Evolutionary conservation across 2,329 filamentous ascomycete genomes (phyloP), one percentile per base, ranked within the genome.

Genomic region (Ophiostoma sp.): DNA sequence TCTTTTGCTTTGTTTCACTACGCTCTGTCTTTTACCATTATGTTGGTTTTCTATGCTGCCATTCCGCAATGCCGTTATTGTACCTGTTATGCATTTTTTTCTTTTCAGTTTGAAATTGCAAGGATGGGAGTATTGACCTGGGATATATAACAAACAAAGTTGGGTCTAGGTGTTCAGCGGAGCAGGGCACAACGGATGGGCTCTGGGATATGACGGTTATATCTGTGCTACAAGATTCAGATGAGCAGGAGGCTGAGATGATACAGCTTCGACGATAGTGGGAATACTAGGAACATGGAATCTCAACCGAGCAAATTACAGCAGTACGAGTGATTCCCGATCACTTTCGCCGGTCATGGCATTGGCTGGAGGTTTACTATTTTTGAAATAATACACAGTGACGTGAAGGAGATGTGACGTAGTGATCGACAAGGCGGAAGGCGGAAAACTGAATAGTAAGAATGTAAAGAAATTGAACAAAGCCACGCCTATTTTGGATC

Each of bases 121-220:
- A 40, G 55, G 27, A 27, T 27, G 27, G 27, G 27, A 62, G 36
- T 62, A 62, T 9, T 55, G 36, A 62, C 40, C 55, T 40, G 58
- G 49, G 49, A 55, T 55, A 27, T 62, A n/a, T 14, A 42, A 42
- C 36, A 40, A 42, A n/a, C 58, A 62, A 16, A 62, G 41, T 41
- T 62, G 58, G 40, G 40, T 62, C 36, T 40, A n/a, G 36, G 58
- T 62, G 58, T 62, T 62, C 36, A 41, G 11, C 38, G 14, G 14
- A 3, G 58, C 55, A 38, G 14, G 3, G 58, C 55, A 38, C 16
- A 62, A 55, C n/a, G 49, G 12, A 40, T 62, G 2, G 55, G 55
- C 55, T 60, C 55, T 62, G 58, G 58, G 58, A 62, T 16, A 62
- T 41, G 58, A n/a, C 58, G 58, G 58, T 41, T 42, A 4, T 27